Conservation (phyloP, 331 rosid genomes). For the Pyrus hybrid region DNA sequence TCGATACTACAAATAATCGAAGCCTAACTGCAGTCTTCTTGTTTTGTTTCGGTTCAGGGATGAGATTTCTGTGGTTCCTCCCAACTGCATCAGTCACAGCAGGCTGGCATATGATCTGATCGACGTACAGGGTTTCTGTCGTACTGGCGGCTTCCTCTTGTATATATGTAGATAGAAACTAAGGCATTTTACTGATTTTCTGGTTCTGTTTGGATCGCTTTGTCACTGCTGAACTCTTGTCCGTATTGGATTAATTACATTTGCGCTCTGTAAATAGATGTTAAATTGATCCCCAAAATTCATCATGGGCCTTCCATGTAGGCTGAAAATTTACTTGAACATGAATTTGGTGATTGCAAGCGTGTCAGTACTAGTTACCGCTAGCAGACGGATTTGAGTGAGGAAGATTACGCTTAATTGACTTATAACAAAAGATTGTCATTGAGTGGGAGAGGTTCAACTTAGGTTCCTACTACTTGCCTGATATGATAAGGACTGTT, state of each 20-base stretch:
- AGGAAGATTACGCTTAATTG: too few relatives aligned
- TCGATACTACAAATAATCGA: not conserved
- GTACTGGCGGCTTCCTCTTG: not conserved
- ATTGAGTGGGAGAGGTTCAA: too few relatives aligned
- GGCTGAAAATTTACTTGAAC: too few relatives aligned
- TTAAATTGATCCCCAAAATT: too few relatives aligned
- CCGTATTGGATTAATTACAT: not conserved
- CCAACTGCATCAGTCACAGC: not conserved
- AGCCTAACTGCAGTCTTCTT: not conserved
- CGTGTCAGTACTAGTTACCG: too few relatives aligned
- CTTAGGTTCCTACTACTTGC: too few relatives aligned
- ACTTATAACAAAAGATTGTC: too few relatives aligned
- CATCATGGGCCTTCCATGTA: too few relatives aligned
- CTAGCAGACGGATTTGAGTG: too few relatives aligned
- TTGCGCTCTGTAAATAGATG: too few relatives aligned
- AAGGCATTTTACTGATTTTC: slow-evolving; percentile 1
- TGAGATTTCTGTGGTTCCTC: not conserved
- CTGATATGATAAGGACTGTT: too few relatives aligned
- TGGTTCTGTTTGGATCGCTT: not conserved
- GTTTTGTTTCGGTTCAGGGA: slow-evolving; percentile 1
- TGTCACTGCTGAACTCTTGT: not conserved
- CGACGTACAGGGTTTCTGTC: slow-evolving; percentile 4
- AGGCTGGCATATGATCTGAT: slow-evolving; percentile 5
- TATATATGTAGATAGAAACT: slow-evolving; percentile 1
- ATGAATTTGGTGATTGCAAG: too few relatives aligned